Percentiles rank a stretch among this genome's conserved stretches.
Evolutionary conservation across 306 rosid species (phyloP).

Genomic region (Castanea mollissima): DNA sequence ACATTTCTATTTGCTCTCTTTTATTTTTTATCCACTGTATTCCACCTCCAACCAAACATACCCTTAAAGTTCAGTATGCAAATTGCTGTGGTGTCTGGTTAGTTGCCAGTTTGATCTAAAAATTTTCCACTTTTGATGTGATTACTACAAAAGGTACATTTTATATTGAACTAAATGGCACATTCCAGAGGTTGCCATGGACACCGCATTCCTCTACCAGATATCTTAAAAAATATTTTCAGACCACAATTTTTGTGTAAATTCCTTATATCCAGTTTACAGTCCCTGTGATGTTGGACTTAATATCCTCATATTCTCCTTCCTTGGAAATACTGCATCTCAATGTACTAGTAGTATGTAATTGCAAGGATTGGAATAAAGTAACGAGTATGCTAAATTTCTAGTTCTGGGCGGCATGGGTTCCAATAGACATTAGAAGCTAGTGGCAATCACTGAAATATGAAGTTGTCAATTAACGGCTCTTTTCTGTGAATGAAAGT

Average conservation of each 20-base stretch:
- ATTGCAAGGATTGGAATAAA: not conserved
- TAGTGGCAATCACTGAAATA: slow-evolving; percentile 15
- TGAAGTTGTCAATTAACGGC: slow-evolving; percentile 5
- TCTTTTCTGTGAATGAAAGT: slow-evolving; percentile 13
- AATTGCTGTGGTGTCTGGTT: no score
- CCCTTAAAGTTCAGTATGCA: no score
- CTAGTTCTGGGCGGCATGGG: not conserved
- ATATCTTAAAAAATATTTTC: not conserved
- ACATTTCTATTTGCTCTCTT: no score
- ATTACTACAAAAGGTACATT: not conserved
- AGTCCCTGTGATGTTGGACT: slow-evolving; percentile 12
- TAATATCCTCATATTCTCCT: not conserved
- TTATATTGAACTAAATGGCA: slow-evolving; percentile 7
- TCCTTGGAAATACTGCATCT: slow-evolving; percentile 7
- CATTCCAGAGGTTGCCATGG: slow-evolving; percentile 12
- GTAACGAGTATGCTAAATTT: not conserved
- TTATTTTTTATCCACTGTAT: accelerated
- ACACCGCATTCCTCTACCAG: not conserved
- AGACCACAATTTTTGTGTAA: not conserved
- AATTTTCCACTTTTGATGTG: not conserved
- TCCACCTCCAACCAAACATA: no score
- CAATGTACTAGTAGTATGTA: not conserved
- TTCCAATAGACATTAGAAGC: slow-evolving; percentile 1
- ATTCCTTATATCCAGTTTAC: slow-evolving; percentile 9
- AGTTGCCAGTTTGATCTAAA: not conserved